Evolutionary conservation across 257 asterid species (phyloP).

Genomic region (Gentiana dahurica): DNA sequence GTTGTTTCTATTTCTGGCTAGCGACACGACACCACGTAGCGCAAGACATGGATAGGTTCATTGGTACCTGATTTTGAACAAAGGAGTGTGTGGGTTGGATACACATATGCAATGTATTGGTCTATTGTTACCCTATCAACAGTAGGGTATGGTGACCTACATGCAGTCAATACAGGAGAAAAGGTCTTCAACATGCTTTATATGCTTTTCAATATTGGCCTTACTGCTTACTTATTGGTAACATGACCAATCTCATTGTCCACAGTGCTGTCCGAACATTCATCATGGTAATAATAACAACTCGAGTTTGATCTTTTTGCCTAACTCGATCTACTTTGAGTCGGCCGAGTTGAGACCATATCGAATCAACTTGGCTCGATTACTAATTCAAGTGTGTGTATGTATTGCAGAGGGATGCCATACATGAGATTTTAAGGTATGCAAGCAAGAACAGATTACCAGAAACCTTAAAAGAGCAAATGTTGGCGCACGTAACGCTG

Average conservation of each 20-base stretch:
- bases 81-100: slow-evolving; percentile 58
- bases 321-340: too few relatives aligned
- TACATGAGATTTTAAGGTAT: slow-evolving; percentile 56
- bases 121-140: slow-evolving; percentile 83
- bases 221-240: slow-evolving; percentile 87
- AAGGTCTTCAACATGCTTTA: slow-evolving; percentile 69
- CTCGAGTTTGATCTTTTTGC: too few relatives aligned
- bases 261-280: slow-evolving; percentile 62
- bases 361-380: too few relatives aligned
- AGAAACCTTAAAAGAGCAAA: slow-evolving; percentile 68
- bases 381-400: not conserved
- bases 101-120: slow-evolving; percentile 83
- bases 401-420: slow-evolving; percentile 60
- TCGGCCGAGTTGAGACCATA: too few relatives aligned
- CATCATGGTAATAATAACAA: slow-evolving; percentile 46
- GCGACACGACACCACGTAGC: slow-evolving; percentile 43
- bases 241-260: slow-evolving; percentile 91
- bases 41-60: slow-evolving; percentile 70
- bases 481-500: slow-evolving; percentile 76
- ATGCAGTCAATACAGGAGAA: slow-evolving; percentile 73
- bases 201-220: slow-evolving; percentile 96
- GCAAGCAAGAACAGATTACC: slow-evolving; percentile 87
- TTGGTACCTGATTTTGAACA: slow-evolving; percentile 46
- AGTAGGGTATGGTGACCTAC: slow-evolving; percentile 88
- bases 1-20: slow-evolving; percentile 84